Percentiles rank a stretch among this genome's conserved stretches.
Evolutionary conservation across 2,329 filamentous ascomycete species (phyloP).

Genomic region (Aspergillus novoparasiticus): DNA sequence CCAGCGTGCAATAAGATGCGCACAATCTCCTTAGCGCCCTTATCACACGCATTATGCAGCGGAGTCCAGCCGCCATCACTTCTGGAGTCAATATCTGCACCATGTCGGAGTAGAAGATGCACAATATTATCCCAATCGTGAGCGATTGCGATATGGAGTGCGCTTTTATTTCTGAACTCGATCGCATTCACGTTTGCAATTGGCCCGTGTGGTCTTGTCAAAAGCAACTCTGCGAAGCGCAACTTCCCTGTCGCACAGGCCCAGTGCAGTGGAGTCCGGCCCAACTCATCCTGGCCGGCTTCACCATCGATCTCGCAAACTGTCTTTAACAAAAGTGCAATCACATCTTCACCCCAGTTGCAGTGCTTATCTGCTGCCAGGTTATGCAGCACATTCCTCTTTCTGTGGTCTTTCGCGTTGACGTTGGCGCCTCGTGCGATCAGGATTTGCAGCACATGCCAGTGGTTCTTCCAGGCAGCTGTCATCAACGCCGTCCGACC

Average conservation of each 20-base stretch:
- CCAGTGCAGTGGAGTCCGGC: constrained; percentile 60
- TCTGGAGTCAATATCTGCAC: constrained; percentile 50
- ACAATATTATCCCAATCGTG: constrained; percentile 44
- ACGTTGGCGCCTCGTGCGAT: constrained; percentile 39
- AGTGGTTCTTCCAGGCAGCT: constrained; percentile 47
- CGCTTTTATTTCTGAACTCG: constrained; percentile 48
- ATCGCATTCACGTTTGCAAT: constrained; percentile 45
- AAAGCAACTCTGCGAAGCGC: constrained; percentile 52
- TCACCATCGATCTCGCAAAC: constrained; percentile 45
- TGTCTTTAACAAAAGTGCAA: constrained; percentile 43
- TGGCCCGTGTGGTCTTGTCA: constrained; percentile 37
- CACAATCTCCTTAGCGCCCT: constrained; percentile 50
- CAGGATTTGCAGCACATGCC: constrained; percentile 41
- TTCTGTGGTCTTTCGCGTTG: constrained; percentile 35
- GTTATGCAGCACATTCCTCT: constrained; percentile 43
- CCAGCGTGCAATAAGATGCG: constrained; percentile 43
- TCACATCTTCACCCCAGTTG: constrained; percentile 51
- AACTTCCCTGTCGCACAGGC: constrained; percentile 60
- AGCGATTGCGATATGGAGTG: constrained; percentile 54
- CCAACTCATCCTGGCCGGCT: constrained; percentile 46
- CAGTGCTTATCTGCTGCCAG: constrained; percentile 50
- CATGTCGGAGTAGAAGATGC: constrained; percentile 45
- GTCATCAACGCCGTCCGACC: constrained; percentile 48
- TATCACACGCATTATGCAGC: constrained; percentile 57
- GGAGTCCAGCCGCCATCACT: constrained; percentile 57